Base-by-base conservation (phyloP, 2,329 filamentous ascomycete species). In the Metarhizium rileyi region DNA sequence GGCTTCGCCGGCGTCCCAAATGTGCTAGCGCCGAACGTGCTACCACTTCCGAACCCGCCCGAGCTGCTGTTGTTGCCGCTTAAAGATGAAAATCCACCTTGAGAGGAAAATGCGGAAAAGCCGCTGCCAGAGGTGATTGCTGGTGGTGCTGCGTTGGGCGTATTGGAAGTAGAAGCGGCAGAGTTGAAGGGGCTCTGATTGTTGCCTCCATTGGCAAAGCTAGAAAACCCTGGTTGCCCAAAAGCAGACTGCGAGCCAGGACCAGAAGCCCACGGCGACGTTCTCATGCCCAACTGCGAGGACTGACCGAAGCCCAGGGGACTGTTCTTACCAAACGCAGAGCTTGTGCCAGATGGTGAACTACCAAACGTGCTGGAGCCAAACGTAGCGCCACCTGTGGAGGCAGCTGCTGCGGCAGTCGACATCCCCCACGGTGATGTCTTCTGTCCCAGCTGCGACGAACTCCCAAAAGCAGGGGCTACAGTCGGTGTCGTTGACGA, bases 71-170 rank as follows among this genome's bases (percentile, higher is more conserved):
- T 67, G 40, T 58, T 68, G 27, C 64, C 59, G 12, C 62, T 66
- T 23, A 80, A 55, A 18, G 76, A 70, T 6, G 68, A 73, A 60
- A 84, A 84, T 1, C 78, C 80, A 3, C 75, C 67, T 51, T 76
- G 70, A 26, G 62, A 70, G 3, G 78, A 74, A 59, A 82, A 82
- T 25, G 67, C 68, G 23, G 79, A 71, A 57, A 80, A 80, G 0
- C 74, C 76, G 1, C 74, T 75, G 27, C 73, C 70, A 10, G 69
- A 66, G 64, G 47, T 1, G 69, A 57, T 4, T 2, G 52, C 63
- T 6, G 68, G 59, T 40, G 64, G 52, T 5, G 58, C 50, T 22
- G 51, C 47, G n/a, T 49, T 49, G 6, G 57, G 14, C 12, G 33
- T 18, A 14, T 38, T 38, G 5, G 44, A 28, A 28, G 30, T 25